Conservation (phyloP, 78 protist species). For the Planoprotostelium fungivorum region DNA sequence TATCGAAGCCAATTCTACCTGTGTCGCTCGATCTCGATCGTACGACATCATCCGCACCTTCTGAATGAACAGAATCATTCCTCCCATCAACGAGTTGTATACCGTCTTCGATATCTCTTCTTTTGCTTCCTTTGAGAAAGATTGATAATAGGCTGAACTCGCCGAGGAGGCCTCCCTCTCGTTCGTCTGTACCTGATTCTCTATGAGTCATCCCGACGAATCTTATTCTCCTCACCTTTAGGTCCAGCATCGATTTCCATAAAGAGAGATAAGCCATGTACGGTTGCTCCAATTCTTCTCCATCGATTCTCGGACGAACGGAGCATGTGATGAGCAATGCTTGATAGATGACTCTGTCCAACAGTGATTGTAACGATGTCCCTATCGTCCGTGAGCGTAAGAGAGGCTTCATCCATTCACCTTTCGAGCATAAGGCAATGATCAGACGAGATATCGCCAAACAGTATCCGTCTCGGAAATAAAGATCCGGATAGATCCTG, state of each 20-base stretch:
- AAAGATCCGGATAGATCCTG: constrained; percentile 41
- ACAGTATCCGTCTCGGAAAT: constrained; percentile 28
- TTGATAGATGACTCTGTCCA: constrained; percentile 9
- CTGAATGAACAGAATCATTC: constrained; percentile 3
- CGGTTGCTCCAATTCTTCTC: constrained; percentile 10
- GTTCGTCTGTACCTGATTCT: too few species aligned
- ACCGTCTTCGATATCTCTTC: background rate
- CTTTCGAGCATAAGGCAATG: constrained; percentile 18
- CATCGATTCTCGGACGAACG: background rate
- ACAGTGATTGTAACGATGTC: background rate
- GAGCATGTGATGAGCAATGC: constrained; percentile 44
- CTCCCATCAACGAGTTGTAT: constrained; percentile 3
- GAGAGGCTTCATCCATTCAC: constrained; percentile 22
- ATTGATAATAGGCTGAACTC: background rate
- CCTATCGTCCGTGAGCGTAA: constrained; percentile 13
- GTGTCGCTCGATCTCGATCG: constrained; percentile 9
- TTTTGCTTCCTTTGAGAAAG: background rate
- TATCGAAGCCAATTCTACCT: constrained; percentile 8
- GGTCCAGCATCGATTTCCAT: constrained; percentile 33
- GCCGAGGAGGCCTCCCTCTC: background rate
- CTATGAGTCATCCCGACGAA: constrained; percentile 22
- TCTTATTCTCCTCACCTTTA: constrained; percentile 28
- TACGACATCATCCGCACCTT: constrained; percentile 1
- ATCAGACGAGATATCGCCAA: constrained; percentile 27
- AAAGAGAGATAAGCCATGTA: background rate